Base-by-base conservation (phyloP, 352 stramenopile genomes). In the Nothophytophthora sp. region DNA sequence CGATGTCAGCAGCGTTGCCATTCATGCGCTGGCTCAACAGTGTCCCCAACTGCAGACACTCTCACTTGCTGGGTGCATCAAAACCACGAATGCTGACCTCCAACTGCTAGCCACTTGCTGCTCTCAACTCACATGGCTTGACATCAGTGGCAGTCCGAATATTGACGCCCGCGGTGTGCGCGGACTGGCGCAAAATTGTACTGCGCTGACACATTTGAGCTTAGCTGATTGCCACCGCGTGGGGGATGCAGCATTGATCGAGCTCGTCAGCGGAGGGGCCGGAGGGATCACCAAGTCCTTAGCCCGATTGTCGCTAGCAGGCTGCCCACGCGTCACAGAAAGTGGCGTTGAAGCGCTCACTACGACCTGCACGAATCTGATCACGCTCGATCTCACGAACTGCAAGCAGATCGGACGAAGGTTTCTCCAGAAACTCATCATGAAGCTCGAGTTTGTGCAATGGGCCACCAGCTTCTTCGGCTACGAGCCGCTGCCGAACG, bases 401-500 rank as follows among this genome's bases (percentile, higher is more conserved):
- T 96, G 88, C 55, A 62, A 60, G 15, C 63, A 77, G 22, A 80
- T 97, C 43, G 70, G 82, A 1, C 68, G 85, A 16, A 62, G 74
- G 0, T 95, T 95, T 37, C 55, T 96, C 1, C 82, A 93, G 38
- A 52, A 65, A 18, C 60, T 96, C 13, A 68, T 94, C 29, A 52
- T 70, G 7, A 76, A 79, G 34, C 80, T 97, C 23, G 74, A 74
- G 44, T 93, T 95, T 39, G 87, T 95, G 23, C 78, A 97, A 46
- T 90, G 80, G 70, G 78, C 86, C 3, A 73, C 55, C n/a, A 72
- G 51, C 12, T 96, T 91, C 52, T 87, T 95, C 34, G 88, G 88
- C n/a, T 94, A 90, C 36, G 76, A 93, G 48, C 86, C 87, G 6
- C 64, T 93, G 3, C 83, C 85, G 7, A 89, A 96, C 43, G 88